phyloP scores from a whole-genome alignment of 2,329 filamentous ascomycete species.

The Elsinoe ampelina region DNA sequence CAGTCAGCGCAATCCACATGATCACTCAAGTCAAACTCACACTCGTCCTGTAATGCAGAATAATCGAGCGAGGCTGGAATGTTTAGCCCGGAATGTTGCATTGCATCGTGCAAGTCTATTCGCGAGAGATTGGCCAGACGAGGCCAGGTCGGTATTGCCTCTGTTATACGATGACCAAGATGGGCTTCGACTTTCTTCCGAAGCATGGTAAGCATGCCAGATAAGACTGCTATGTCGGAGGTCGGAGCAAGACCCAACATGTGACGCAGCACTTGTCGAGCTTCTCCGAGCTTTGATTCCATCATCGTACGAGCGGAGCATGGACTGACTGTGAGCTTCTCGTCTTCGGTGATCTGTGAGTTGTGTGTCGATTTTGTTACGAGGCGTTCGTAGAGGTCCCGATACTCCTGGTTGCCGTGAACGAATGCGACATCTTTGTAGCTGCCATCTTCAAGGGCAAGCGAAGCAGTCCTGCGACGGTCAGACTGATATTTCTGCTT shows the following conservation, averaged over 20 bases:
- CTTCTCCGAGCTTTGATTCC: not conserved
- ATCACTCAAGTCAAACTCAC: not conserved
- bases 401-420: not conserved
- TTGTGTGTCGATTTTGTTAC: not conserved
- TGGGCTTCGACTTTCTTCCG: not conserved
- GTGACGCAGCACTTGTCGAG: not conserved
- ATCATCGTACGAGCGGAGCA: not conserved
- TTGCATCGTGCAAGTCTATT: not conserved
- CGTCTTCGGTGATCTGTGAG: not conserved
- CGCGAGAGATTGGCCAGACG: not conserved
- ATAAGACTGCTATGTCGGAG: not conserved
- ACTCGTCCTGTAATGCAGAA: not conserved
- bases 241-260: not conserved
- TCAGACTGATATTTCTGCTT: not conserved
- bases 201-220: not conserved
- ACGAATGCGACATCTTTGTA: not conserved
- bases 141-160: not conserved
- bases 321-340: not conserved
- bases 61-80: not conserved
- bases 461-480: not conserved
- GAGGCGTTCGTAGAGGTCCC: not conserved
- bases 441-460: not conserved
- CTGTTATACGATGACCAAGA: not conserved
- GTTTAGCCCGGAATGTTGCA: not conserved
- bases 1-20: not conserved